A percentile compares a stretch with the other conserved stretches of the same genome.
phyloP scores from a whole-genome alignment of 148 eudicot species.

The Diospyros kaki region DNA sequence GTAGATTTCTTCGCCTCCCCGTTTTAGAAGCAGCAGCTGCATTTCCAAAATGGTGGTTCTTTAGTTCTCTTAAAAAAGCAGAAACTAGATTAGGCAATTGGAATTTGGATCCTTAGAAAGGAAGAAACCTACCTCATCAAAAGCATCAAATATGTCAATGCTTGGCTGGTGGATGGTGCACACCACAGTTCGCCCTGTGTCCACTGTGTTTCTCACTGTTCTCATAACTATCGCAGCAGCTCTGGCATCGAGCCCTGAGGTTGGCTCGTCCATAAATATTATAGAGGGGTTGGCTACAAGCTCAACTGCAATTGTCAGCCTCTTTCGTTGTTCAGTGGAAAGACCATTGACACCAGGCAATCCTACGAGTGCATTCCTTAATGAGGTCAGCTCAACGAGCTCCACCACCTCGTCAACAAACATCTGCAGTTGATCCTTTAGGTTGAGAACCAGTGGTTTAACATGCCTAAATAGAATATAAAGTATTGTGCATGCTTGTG shows the following conservation, averaged over 20 bases:
- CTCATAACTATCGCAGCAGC: slow-evolving; percentile 30
- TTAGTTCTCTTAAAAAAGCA: not conserved
- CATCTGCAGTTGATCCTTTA: slow-evolving; percentile 2
- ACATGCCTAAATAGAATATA: no score
- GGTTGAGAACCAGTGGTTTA: slow-evolving; percentile 14
- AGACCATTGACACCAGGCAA: slow-evolving; percentile 21
- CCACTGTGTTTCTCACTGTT: slow-evolving; percentile 23
- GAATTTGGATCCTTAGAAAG: not conserved
- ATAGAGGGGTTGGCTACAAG: slow-evolving; percentile 21
- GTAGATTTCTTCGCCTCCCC: slow-evolving; percentile 65
- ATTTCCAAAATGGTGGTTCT: not conserved
- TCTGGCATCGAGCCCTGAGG: slow-evolving; percentile 27
- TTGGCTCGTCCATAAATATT: slow-evolving; percentile 25
- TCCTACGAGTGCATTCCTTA: slow-evolving; percentile 19
- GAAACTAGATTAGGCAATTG: not conserved
- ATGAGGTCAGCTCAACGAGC: slow-evolving; percentile 17
- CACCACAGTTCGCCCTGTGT: slow-evolving; percentile 28
- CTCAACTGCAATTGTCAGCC: slow-evolving; percentile 24
- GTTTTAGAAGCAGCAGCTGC: slow-evolving; percentile 55
- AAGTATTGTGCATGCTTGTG: not conserved
- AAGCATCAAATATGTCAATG: slow-evolving; percentile 14
- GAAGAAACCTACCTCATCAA: slow-evolving; percentile 10
- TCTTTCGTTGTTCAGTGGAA: slow-evolving; percentile 25
- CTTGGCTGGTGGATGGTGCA: slow-evolving; percentile 33
- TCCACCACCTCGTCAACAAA: slow-evolving; percentile 26